These are phyloP conservation scores for Phytophthora megakarya DNA, from an alignment of 352 stramenopile genomes.

Conservation along the genomic window DNA sequence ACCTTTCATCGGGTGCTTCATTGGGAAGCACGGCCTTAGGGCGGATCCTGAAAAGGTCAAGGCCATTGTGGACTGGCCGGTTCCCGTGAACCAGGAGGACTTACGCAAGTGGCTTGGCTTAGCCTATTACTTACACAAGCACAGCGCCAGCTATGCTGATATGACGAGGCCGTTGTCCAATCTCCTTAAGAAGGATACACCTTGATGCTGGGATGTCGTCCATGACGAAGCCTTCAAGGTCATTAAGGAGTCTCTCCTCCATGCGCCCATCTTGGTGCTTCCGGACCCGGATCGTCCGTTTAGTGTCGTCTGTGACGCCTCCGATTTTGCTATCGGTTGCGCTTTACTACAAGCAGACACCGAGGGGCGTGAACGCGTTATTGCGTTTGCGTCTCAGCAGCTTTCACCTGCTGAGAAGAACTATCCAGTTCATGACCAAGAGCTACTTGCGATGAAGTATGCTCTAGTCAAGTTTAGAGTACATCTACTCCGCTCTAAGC, in stretches of 20 bases:
- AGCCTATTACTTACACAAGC: slow-evolving; percentile 23
- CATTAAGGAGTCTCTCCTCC: not conserved
- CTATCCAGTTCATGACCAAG: too few relatives aligned
- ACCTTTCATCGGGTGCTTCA: slow-evolving; percentile 23
- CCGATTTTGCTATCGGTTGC: slow-evolving; percentile 30
- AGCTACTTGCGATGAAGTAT: too few relatives aligned
- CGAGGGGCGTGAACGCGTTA: slow-evolving; percentile 18
- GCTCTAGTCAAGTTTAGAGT: too few relatives aligned
- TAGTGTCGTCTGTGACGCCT: slow-evolving; percentile 20
- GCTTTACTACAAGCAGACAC: slow-evolving; percentile 19
- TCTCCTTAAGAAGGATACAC: not conserved
- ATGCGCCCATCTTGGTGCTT: not conserved
- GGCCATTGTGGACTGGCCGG: slow-evolving; percentile 14
- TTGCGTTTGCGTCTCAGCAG: slow-evolving; percentile 18
- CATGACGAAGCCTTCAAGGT: not conserved
- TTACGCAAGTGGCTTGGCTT: slow-evolving; percentile 22
- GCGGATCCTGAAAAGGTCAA: slow-evolving; percentile 29
- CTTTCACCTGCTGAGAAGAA: too few relatives aligned
- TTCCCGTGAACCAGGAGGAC: slow-evolving; percentile 10
- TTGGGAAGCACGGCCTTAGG: slow-evolving; percentile 20
- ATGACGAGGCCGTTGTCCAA: not conserved
- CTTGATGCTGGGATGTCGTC: not conserved
- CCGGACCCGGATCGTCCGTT: not conserved
- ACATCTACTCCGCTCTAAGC: too few relatives aligned
- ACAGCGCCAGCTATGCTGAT: not conserved